These are phyloP conservation scores for Cryptomeria japonica DNA, from an alignment of 75 land plant species.

Conservation along the genomic window DNA sequence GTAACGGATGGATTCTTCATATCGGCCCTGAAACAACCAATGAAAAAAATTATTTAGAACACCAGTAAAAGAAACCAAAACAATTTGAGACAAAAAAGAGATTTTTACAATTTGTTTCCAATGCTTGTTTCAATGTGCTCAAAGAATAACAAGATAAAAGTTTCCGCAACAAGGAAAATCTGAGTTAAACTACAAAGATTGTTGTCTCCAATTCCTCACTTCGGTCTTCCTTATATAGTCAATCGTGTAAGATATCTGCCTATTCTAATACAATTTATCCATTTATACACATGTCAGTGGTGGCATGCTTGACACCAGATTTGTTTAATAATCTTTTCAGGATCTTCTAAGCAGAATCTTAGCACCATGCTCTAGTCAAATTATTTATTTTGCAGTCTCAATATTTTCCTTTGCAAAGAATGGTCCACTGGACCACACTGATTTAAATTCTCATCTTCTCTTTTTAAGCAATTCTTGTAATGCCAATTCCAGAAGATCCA, in stretches of 20 bases:
- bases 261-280: not conserved
- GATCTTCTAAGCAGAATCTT: not conserved
- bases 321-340: not conserved
- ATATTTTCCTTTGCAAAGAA: not conserved
- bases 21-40: slow-evolving; percentile 56
- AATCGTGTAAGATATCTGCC: not conserved
- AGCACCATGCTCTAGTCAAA: not conserved
- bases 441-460: not conserved
- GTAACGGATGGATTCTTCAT: slow-evolving; percentile 90
- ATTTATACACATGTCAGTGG: not conserved
- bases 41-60: not conserved
- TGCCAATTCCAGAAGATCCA: not conserved
- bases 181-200: not conserved
- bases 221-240: not conserved
- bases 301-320: not conserved
- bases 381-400: not conserved
- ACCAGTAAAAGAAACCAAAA: not conserved
- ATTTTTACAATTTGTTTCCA: not conserved
- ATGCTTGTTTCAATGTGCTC: not conserved
- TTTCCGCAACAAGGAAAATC: not conserved
- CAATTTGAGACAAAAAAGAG: not conserved
- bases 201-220: not conserved
- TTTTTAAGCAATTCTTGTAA: not conserved
- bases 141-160: not conserved
- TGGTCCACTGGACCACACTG: not conserved